A percentile compares a stretch with the other conserved stretches of the same genome.
phyloP scores from a whole-genome alignment of 1,284 basidiomycete species.

The Apiotrichum laibachii region DNA sequence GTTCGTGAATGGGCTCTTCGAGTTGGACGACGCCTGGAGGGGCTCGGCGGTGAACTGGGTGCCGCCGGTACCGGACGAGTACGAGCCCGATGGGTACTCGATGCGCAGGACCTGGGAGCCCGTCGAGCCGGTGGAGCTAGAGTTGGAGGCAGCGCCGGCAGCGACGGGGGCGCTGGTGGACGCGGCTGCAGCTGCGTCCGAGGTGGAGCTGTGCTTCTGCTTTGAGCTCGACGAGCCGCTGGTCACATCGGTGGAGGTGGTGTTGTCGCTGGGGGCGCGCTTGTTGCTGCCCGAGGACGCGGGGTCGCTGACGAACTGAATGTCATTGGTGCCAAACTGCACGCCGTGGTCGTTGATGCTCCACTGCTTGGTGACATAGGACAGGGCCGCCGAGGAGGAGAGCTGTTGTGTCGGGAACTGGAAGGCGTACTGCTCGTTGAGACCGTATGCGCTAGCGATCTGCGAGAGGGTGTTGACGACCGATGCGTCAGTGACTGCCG shows the following conservation, averaged over 20 bases:
- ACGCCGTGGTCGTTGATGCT: conserved; percentile 30
- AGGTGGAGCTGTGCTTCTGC: conserved; percentile 13
- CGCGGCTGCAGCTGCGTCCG: conserved; percentile 10
- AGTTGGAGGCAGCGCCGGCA: conserved; percentile 8
- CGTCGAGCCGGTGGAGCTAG: conserved; percentile 3
- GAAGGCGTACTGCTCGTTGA: conserved; percentile 32
- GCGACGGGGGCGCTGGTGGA: conserved; percentile 8
- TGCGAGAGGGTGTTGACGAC: conserved; percentile 3
- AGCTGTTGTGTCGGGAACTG: conserved; percentile 30
- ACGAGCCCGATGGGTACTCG: conserved; percentile 48
- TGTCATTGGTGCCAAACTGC: conserved; percentile 32
- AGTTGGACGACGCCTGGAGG: conserved; percentile 20
- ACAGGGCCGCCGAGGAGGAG: conserved; percentile 23
- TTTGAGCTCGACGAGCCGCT: conserved; percentile 6
- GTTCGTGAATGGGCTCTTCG: conserved; percentile 15
- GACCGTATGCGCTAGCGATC: conserved; percentile 15
- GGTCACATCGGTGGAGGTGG: neutral
- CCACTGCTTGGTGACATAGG: conserved; percentile 36
- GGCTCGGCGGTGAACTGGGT: conserved; percentile 50
- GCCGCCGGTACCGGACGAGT: conserved; percentile 47
- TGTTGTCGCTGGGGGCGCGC: too few species aligned
- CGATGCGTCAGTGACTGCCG: conserved; percentile 1
- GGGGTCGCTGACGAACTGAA: conserved; percentile 22
- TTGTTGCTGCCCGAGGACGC: neutral
- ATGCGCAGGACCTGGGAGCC: conserved; percentile 40